Evolutionary conservation across 768 basidiomycete genomes (phyloP).

Genomic region (Tulasnella sp.): DNA sequence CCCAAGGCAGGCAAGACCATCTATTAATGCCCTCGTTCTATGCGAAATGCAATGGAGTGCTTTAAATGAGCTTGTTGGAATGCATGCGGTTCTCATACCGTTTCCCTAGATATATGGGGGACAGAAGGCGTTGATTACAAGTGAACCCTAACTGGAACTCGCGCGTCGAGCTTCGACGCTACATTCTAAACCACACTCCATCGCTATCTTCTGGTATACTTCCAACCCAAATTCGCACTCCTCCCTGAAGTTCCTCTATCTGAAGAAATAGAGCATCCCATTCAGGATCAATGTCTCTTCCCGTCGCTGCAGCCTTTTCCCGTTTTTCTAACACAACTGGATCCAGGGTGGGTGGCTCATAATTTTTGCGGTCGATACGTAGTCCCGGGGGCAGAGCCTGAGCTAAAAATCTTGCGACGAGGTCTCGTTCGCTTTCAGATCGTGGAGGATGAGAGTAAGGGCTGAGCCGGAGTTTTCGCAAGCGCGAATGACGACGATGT

Average conservation of each 20-base stretch:
- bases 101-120: no score
- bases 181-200: background rate
- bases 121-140: no score
- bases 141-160: no score
- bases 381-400: background rate
- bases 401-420: no score
- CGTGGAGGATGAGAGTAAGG: no score
- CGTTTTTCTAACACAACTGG: background rate
- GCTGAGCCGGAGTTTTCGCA: background rate
- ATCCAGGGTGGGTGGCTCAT: background rate
- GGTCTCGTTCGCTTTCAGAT: no score
- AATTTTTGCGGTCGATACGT: background rate
- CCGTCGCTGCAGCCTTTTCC: background rate
- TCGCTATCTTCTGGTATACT: background rate
- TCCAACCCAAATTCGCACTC: background rate
- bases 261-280: background rate
- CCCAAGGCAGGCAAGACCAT: no score
- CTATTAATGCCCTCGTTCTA: no score
- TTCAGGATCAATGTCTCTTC: background rate
- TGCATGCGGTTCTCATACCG: no score
- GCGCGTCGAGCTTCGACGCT: background rate
- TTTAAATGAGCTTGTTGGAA: no score
- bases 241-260: background rate
- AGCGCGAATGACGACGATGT: background rate
- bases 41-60: no score